Evolutionary conservation across 2,329 filamentous ascomycete genomes (phyloP), one percentile per base, ranked within the genome.

Genomic region (Aspergillus japonicus): DNA sequence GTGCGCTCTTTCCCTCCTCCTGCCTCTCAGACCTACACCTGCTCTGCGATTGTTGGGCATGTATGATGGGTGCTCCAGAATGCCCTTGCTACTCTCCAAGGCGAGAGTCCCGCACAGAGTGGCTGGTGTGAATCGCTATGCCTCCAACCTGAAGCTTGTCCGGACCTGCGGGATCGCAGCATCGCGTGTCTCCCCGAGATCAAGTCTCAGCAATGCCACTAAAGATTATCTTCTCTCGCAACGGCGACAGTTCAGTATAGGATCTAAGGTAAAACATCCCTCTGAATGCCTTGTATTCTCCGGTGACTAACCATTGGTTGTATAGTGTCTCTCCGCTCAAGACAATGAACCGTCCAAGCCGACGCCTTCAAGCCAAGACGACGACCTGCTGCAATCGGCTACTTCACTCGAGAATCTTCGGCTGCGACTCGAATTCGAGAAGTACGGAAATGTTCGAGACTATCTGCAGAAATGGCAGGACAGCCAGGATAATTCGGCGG

Each of bases 401-500:
- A 54, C 64, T 11, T 66, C 65, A 5, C 60, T 71, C 50, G 66
- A 71, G 52, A 64, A 74, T 55, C 68, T 71, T 42, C 68, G 70
- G 14, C 61, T 67, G 7, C 64, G 71, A 51, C 69, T 65, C 50
- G 75, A 78, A 59, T 69, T 77, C 35, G 72, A 75, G 58, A 65
- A 68, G 33, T 71, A 73, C 51, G 70, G 69, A 42, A 69, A 78
- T 58, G 78, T 80, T 31, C 72, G 76, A 53, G 65, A 72, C n/a
- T 79, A 79, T 56, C 64, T 80, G 21, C 64, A 64, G 50, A 73
- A 73, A 70, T 80, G 78, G 78, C 73, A 75, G 60, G 66, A 69
- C 11, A 65, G 59, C 7, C 72, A 74, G 29, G 60, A 67, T 1
- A 70, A 68, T 24, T n/a, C 53, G 12, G 12, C 73, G 35, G 72